Base-by-base conservation (phyloP, 768 basidiomycete species). In the Pisolithus sp. region DNA sequence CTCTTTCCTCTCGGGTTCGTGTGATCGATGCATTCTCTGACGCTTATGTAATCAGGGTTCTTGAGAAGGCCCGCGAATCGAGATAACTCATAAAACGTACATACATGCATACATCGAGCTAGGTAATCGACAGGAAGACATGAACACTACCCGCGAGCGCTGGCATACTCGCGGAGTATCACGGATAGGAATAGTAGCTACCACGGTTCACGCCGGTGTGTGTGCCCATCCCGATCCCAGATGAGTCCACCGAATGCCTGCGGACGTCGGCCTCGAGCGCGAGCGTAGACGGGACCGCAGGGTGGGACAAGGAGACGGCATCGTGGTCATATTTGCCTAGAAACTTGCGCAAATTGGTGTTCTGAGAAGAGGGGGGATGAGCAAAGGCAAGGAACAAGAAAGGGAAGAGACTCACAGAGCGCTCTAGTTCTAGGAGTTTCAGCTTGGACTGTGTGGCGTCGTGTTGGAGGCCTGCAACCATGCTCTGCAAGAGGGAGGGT, bases 401-500 rank as follows among this genome's bases (percentile, higher is more conserved):
- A 34, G 17, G 38, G 21, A 31, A 43, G 51, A 15, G 24, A 73
- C 79, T 63, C 57, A 87, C 86, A 18, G 83, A 78, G 55, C 85
- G 77, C 59, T 87, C 77, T 23, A 89, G 71, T 59, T 88, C 85
- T 41, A 86, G 72, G 28, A 87, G 70, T 55, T 83, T 84, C 45
- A 86, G 65, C 50, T 80, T 81, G 17, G 77, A 66, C 3, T 81
- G 69, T 0, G 79, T 76, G 4, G 77, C 73, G 54, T 89, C 86
- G 60, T 83, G 76, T 46, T 86, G 82, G 5, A 89, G 73, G 23
- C 82, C 82, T 0, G 85, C 74, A 4, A 88, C 81, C 80, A 86
- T 86, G 56, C 84, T 85, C 86, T 89, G 50, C 3, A 30, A 5
- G 21, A 39, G n/a, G 17, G 26, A 28, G 26, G 5, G 24, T 30